phyloP scores from a whole-genome alignment of 2,329 filamentous ascomycete species.

The Aspergillus nomiae region DNA sequence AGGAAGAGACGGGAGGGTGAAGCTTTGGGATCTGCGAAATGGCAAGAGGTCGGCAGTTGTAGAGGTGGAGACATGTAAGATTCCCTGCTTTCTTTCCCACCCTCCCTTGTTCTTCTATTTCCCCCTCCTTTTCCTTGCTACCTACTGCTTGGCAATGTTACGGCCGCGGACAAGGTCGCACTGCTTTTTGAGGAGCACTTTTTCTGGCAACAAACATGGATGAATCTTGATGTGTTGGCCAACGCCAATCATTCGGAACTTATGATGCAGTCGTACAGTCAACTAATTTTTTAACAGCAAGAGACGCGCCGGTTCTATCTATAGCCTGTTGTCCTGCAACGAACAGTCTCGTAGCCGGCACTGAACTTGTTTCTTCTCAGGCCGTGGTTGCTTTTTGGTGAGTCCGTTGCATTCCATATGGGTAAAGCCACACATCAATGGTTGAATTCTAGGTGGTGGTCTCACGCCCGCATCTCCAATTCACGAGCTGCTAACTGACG shows the following conservation, averaged over 20 bases:
- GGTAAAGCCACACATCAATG: neutral
- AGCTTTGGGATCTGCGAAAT: slow-evolving; percentile 43
- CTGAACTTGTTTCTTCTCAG: slow-evolving; percentile 52
- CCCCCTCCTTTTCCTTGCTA: neutral
- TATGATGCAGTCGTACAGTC: slow-evolving; percentile 6
- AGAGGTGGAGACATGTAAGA: slow-evolving; percentile 40
- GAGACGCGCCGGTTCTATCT: slow-evolving; percentile 55
- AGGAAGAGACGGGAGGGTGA: slow-evolving; percentile 45
- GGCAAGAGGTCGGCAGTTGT: slow-evolving; percentile 32
- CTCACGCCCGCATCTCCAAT: neutral
- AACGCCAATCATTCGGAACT: neutral
- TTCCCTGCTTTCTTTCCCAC: slow-evolving; percentile 4
- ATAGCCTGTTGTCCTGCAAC: slow-evolving; percentile 50
- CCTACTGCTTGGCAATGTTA: neutral
- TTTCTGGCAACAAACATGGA: neutral
- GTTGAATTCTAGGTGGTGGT: neutral
- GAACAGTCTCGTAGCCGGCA: slow-evolving; percentile 57
- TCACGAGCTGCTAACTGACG: slow-evolving; percentile 29
- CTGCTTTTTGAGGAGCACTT: neutral
- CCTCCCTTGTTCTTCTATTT: slow-evolving; percentile 9
- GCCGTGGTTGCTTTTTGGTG: slow-evolving; percentile 49
- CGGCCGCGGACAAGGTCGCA: neutral
- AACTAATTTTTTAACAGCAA: slow-evolving; percentile 38
- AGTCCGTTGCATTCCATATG: slow-evolving; percentile 19
- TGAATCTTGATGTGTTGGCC: neutral